Percentiles rank a stretch among this genome's conserved stretches.
phyloP scores from a whole-genome alignment of 139 green algal genomes.

The Coelastrella sp. region DNA sequence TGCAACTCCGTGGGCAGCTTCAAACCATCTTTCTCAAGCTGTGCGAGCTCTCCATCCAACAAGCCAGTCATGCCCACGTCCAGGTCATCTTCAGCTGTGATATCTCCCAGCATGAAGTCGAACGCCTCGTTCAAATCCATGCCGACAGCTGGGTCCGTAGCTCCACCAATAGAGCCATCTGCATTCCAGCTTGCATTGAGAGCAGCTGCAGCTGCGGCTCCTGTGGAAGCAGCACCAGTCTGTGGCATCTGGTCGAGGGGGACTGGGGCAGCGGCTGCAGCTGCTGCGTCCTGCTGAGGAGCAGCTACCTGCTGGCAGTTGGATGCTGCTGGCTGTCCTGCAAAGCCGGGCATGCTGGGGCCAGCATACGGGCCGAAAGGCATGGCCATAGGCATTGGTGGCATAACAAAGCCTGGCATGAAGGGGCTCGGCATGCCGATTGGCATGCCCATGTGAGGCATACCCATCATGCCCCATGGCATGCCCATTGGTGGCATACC shows the following conservation, averaged over 20 bases:
- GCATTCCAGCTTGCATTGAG: constrained; percentile 26
- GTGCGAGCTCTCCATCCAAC: constrained; percentile 1
- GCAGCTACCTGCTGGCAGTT: background rate
- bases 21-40: background rate
- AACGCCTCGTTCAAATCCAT: constrained; percentile 5
- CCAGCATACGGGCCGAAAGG: background rate
- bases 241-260: background rate
- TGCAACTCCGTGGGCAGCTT: constrained; percentile 29
- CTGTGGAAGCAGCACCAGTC: constrained; percentile 6
- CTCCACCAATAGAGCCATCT: background rate
- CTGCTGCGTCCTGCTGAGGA: constrained; percentile 14
- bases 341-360: background rate
- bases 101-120: constrained; percentile 48
- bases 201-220: constrained; percentile 19
- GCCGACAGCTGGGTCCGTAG: background rate
- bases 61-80: background rate
- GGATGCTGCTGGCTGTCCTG: background rate
- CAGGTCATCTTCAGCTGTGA: constrained; percentile 42
- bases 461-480: constrained; percentile 26
- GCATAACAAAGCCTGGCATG: constrained; percentile 35
- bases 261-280: background rate
- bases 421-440: constrained; percentile 1
- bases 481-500: background rate
- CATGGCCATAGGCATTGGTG: constrained; percentile 30
- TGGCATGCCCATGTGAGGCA: constrained; percentile 13